phyloP scores from a whole-genome alignment of 352 stramenopile species.

The Phytophthora tentaculata region DNA sequence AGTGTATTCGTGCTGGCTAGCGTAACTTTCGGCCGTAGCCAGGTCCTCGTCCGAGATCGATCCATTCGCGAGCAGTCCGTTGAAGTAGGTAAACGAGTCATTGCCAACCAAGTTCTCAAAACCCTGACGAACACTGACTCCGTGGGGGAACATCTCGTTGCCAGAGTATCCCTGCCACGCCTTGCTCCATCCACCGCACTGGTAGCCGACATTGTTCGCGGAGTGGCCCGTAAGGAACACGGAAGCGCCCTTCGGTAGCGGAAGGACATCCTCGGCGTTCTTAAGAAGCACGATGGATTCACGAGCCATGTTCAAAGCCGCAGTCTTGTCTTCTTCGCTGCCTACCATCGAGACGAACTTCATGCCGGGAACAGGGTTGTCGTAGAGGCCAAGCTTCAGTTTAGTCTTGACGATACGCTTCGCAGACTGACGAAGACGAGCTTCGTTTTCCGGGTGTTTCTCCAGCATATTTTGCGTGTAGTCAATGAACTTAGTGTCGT shows the following conservation, averaged over 20 bases:
- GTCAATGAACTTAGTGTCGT: conserved; percentile 56
- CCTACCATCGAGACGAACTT: conserved; percentile 50
- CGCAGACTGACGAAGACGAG: conserved; percentile 56
- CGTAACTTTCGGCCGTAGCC: conserved; percentile 51
- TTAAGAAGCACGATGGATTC: conserved; percentile 83
- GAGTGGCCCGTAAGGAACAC: conserved; percentile 73
- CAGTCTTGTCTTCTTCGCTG: conserved; percentile 42
- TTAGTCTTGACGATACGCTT: conserved; percentile 76
- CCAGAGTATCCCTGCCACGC: conserved; percentile 82
- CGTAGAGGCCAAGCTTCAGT: conserved; percentile 66
- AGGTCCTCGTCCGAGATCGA: conserved; percentile 53
- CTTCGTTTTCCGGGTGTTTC: conserved; percentile 32
- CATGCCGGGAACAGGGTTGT: conserved; percentile 55
- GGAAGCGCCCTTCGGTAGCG: conserved; percentile 33
- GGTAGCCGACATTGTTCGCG: conserved; percentile 61
- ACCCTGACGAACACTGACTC: conserved; percentile 52
- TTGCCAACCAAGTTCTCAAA: conserved; percentile 43
- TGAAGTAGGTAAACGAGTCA: conserved; percentile 54
- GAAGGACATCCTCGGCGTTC: conserved; percentile 65
- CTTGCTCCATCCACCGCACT: conserved; percentile 78
- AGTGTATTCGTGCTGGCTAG: conserved; percentile 54
- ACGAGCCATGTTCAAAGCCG: conserved; percentile 65
- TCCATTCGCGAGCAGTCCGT: conserved; percentile 56
- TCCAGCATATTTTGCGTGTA: conserved; percentile 46
- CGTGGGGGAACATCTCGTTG: conserved; percentile 61